Percentiles rank a stretch among this genome's conserved stretches.
phyloP scores from a whole-genome alignment of 2,329 filamentous ascomycete species.

The Zopfia rhizophila region DNA sequence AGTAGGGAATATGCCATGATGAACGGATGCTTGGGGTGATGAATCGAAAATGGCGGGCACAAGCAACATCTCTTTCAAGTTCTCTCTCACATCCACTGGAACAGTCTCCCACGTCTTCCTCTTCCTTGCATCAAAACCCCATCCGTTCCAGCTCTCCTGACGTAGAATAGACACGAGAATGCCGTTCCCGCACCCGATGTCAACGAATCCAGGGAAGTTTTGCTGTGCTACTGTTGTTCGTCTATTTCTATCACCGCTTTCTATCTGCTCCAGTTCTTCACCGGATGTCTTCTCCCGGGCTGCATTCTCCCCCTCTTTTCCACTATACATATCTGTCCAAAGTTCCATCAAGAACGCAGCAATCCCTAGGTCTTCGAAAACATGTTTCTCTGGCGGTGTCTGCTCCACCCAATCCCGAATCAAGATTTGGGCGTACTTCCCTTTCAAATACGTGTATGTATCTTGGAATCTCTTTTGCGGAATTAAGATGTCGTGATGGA shows the following conservation, averaged over 20 bases:
- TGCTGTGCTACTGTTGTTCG: constrained; percentile 23
- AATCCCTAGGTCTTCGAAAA: constrained; percentile 93
- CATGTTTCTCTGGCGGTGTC: constrained; percentile 89
- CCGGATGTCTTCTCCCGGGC: neutral
- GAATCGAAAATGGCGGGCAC: constrained; percentile 62
- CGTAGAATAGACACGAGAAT: constrained; percentile 85
- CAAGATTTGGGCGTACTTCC: constrained; percentile 76
- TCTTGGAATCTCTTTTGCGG: constrained; percentile 82
- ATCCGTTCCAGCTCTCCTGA: constrained; percentile 83
- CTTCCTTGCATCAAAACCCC: constrained; percentile 89
- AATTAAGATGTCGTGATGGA: constrained; percentile 84
- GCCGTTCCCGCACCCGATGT: constrained; percentile 96
- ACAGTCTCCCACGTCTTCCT: constrained; percentile 89
- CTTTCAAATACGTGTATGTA: constrained; percentile 82
- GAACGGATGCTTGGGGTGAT: constrained; percentile 27
- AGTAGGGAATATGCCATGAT: constrained; percentile 73
- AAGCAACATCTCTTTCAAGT: constrained; percentile 69
- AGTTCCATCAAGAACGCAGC: constrained; percentile 92
- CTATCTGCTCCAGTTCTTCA: constrained; percentile 24
- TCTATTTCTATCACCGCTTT: too few relatives aligned
- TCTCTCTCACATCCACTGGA: constrained; percentile 57
- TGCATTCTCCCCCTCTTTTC: constrained; percentile 13
- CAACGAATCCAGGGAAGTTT: constrained; percentile 87
- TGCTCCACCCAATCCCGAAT: constrained; percentile 84
- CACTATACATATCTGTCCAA: constrained; percentile 83